These are phyloP conservation scores for Forsythia viridissima DNA, from an alignment of 257 asterid species.

Conservation along the genomic window DNA sequence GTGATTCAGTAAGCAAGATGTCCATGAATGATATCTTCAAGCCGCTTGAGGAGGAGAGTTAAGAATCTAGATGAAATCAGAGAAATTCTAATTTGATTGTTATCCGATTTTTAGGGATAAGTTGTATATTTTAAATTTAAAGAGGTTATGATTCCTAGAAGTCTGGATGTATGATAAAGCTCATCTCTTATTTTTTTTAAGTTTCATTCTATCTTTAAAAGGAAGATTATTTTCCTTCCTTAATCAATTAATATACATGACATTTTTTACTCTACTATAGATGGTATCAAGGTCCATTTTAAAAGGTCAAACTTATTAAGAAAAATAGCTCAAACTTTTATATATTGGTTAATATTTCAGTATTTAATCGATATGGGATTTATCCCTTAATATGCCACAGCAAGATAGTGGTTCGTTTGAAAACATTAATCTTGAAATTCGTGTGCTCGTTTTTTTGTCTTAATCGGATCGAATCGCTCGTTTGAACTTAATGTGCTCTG, in stretches of 20 bases:
- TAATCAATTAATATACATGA: neutral
- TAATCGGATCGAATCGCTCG: no score
- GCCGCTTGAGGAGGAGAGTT: neutral
- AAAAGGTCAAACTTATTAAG: no score
- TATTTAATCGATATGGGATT: no score
- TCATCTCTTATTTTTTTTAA: neutral
- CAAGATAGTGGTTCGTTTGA: no score
- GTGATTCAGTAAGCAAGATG: neutral
- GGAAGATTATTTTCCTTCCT: neutral
- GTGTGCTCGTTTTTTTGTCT: no score
- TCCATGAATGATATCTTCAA: neutral
- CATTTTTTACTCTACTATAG: neutral
- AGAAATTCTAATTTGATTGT: neutral
- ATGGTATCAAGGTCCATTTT: no score
- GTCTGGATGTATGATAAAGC: neutral
- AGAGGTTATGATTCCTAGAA: no score
- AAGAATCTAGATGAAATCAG: neutral
- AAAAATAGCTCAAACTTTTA: no score
- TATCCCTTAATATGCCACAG: no score
- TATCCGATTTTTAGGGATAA: neutral
- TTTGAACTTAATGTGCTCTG: no score
- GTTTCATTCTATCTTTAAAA: neutral
- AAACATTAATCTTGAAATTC: no score
- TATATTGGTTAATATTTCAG: no score
- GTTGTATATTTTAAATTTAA: neutral